phyloP scores from a whole-genome alignment of 768 basidiomycete species.

The Cytidiella melzeri region DNA sequence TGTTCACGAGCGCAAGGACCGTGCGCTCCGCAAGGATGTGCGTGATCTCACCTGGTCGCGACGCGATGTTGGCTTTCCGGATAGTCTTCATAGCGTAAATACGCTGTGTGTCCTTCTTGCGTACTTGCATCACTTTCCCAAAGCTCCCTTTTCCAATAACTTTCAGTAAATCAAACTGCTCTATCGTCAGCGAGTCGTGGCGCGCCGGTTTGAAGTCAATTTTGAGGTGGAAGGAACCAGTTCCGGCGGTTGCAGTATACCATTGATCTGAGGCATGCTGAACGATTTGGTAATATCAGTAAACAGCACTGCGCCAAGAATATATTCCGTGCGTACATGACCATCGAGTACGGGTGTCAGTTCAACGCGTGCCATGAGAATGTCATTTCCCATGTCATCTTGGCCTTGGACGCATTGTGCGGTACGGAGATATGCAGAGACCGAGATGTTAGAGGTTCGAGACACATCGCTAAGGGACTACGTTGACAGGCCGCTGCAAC shows the following conservation, averaged over 20 bases:
- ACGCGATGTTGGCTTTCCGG: slow-evolving; percentile 95
- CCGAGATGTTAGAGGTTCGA: slow-evolving; percentile 84
- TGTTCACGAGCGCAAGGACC: slow-evolving; percentile 94
- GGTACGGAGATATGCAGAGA: slow-evolving; percentile 89
- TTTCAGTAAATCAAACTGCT: slow-evolving; percentile 93
- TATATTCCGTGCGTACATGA: slow-evolving; percentile 42
- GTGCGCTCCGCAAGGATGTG: slow-evolving; percentile 97
- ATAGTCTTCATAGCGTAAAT: slow-evolving; percentile 99
- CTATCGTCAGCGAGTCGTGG: slow-evolving; percentile 85
- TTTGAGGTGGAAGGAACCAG: slow-evolving; percentile 92
- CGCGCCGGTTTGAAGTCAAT: slow-evolving; percentile 88
- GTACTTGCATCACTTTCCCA: slow-evolving; percentile 99
- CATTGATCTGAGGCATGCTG: slow-evolving; percentile 87
- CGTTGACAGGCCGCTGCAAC: no score
- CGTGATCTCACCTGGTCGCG: slow-evolving; percentile 93
- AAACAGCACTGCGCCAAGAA: slow-evolving; percentile 2
- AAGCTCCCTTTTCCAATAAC: slow-evolving; percentile 98
- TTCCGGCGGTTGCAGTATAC: slow-evolving; percentile 78
- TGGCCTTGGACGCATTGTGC: slow-evolving; percentile 63
- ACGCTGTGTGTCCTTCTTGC: slow-evolving; percentile 96
- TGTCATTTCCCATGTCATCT: slow-evolving; percentile 96
- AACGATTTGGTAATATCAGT: slow-evolving; percentile 11
- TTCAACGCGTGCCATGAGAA: slow-evolving; percentile 90
- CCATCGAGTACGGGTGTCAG: slow-evolving; percentile 79
- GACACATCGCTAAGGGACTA: slow-evolving; percentile 74